These are phyloP conservation scores for Geotrichum restrictum DNA, from an alignment of 1,139 yeast species.

Conservation along the genomic window DNA sequence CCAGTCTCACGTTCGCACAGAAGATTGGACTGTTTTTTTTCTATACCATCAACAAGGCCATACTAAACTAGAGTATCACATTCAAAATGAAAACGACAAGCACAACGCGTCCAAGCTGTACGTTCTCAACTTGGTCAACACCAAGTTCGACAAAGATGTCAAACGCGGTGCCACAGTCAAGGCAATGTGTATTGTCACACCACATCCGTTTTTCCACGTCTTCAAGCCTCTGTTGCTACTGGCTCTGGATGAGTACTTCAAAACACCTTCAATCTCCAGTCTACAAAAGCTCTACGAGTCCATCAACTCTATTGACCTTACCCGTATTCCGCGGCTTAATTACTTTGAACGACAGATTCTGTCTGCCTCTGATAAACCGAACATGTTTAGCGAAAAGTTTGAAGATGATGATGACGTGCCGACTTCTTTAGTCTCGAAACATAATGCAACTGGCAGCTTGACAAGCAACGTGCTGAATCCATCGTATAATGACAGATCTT, in stretches of 20 bases:
- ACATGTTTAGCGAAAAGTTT: conserved; percentile 35
- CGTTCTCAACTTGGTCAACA: conserved; percentile 55
- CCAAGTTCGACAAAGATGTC: conserved; percentile 43
- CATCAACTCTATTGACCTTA: conserved; percentile 39
- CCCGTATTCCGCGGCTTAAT: conserved; percentile 34
- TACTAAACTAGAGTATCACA: conserved; percentile 32
- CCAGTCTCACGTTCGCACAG: conserved; percentile 56
- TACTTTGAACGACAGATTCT: conserved; percentile 36
- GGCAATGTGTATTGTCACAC: conserved; percentile 53
- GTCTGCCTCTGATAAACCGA: conserved; percentile 32
- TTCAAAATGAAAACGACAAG: conserved; percentile 29
- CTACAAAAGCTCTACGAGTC: conserved; percentile 41
- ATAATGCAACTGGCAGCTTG: conserved; percentile 8
- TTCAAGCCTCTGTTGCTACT: conserved; percentile 56
- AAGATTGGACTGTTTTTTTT: conserved; percentile 58
- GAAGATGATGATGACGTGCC: conserved; percentile 21
- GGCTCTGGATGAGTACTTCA: conserved; percentile 47
- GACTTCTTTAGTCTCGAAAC: background rate
- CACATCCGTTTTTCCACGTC: conserved; percentile 50
- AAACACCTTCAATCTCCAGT: conserved; percentile 30
- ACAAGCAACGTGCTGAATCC: conserved; percentile 3
- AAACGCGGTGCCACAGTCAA: conserved; percentile 57
- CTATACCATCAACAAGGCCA: conserved; percentile 40
- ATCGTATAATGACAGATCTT: conserved; percentile 7
- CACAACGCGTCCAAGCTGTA: conserved; percentile 46